Conservation (phyloP, 2,329 filamentous ascomycete species). For the Emmonsia crescens region DNA sequence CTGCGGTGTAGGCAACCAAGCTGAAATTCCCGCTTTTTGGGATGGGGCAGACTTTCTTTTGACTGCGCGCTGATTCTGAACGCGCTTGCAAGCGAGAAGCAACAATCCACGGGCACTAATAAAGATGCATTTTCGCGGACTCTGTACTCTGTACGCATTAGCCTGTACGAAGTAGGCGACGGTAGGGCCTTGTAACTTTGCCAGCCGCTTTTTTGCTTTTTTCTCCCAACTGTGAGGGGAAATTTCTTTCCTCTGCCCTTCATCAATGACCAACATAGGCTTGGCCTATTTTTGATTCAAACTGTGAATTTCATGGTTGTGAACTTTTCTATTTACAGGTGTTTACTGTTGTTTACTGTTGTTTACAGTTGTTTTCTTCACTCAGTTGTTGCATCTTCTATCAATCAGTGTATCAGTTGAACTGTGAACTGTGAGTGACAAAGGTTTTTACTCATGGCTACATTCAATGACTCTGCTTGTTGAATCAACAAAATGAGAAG, state of each 20-base stretch:
- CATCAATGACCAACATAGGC: neutral
- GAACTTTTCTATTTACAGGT: neutral
- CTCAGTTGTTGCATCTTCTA: neutral
- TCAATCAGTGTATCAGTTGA: neutral
- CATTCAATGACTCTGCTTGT: neutral
- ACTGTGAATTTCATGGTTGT: neutral
- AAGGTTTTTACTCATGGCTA: neutral
- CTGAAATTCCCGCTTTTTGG: too few relatives aligned
- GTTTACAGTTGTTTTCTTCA: neutral
- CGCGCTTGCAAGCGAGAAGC: neutral
- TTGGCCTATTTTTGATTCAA: neutral
- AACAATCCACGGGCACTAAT: neutral
- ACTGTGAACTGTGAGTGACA: neutral
- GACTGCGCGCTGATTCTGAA: neutral
- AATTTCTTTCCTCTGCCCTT: neutral
- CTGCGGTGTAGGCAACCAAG: neutral
- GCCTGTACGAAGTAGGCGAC: too few relatives aligned
- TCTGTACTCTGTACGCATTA: too few relatives aligned
- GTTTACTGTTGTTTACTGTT: too few relatives aligned
- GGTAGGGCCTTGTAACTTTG: neutral
- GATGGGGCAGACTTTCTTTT: neutral
- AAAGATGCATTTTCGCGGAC: neutral
- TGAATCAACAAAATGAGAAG: neutral
- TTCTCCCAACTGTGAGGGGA: neutral
- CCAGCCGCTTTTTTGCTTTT: neutral